These are phyloP conservation scores for Danielozyma ontarioensis DNA, from an alignment of 805 yeast genomes.

Conservation along the genomic window DNA sequence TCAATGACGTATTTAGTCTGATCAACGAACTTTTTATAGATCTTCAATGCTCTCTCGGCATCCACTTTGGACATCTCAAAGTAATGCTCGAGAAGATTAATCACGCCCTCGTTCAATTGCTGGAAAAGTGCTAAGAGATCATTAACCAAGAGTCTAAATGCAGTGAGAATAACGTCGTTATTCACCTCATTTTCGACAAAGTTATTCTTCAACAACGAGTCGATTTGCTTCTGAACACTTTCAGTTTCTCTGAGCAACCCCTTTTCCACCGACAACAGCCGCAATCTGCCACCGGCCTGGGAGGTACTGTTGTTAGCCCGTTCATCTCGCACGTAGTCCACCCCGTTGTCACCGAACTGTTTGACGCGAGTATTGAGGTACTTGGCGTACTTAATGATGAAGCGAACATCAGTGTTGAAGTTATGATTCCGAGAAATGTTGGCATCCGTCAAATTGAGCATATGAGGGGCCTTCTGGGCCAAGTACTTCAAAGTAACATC, in stretches of 20 bases:
- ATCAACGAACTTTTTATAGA: conserved; percentile 80
- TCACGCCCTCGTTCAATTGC: conserved; percentile 91
- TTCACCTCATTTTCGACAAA: conserved; percentile 76
- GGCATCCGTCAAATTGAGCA: conserved; percentile 41
- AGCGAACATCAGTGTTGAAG: conserved; percentile 44
- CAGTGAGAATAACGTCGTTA: conserved; percentile 78
- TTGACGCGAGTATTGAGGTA: conserved; percentile 66
- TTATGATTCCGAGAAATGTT: conserved; percentile 33
- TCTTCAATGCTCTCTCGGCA: conserved; percentile 79
- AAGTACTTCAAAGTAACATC: conserved; percentile 66
- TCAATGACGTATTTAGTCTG: conserved; percentile 84
- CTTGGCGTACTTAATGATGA: conserved; percentile 60
- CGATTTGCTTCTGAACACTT: conserved; percentile 78
- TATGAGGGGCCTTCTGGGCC: conserved; percentile 41
- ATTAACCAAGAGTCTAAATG: conserved; percentile 84
- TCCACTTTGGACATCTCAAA: conserved; percentile 86
- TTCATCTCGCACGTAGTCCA: conserved; percentile 78
- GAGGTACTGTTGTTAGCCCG: conserved; percentile 40
- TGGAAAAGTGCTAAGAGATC: conserved; percentile 85
- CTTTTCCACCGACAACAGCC: conserved; percentile 61
- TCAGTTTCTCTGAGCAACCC: conserved; percentile 84
- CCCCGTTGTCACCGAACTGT: conserved; percentile 58
- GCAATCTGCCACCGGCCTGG: conserved; percentile 55
- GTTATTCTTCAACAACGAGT: conserved; percentile 65
- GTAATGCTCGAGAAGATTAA: conserved; percentile 87